phyloP scores from a whole-genome alignment of 2,329 filamentous ascomycete genomes.

The Colletotrichum truncatum region DNA sequence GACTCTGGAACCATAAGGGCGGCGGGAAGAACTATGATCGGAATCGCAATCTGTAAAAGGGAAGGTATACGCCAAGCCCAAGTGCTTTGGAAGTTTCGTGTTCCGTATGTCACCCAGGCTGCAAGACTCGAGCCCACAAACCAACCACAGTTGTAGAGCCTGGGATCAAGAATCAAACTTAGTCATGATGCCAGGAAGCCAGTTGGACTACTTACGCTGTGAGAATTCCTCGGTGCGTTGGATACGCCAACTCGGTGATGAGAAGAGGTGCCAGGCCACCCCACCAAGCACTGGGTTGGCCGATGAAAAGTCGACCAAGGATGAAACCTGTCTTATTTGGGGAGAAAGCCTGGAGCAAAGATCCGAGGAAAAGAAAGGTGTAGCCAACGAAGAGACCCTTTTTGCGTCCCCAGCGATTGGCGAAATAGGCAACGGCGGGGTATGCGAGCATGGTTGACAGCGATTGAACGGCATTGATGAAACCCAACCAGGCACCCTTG shows the following conservation, averaged over 20 bases:
- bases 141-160: not conserved
- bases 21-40: constrained; percentile 13
- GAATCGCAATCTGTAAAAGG: constrained; percentile 1
- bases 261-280: constrained; percentile 44
- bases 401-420: constrained; percentile 46
- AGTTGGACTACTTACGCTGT: constrained; percentile 35
- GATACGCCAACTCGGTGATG: constrained; percentile 55
- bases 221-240: constrained; percentile 43
- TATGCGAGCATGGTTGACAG: constrained; percentile 38
- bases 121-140: not conserved
- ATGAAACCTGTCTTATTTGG: constrained; percentile 40
- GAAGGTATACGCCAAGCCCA: constrained; percentile 10
- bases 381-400: constrained; percentile 41
- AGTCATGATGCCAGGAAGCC: not conserved
- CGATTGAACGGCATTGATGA: constrained; percentile 7
- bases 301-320: constrained; percentile 46
- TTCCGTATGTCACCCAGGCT: not conserved
- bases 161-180: not conserved
- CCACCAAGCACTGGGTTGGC: constrained; percentile 43
- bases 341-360: constrained; percentile 39
- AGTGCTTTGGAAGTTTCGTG: not conserved
- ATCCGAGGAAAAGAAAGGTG: constrained; percentile 41
- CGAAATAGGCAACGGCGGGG: constrained; percentile 39
- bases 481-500: not conserved
- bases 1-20: constrained; percentile 34